Base-by-base conservation (phyloP, 2,329 filamentous ascomycete genomes). In the Zalaria sp. region DNA sequence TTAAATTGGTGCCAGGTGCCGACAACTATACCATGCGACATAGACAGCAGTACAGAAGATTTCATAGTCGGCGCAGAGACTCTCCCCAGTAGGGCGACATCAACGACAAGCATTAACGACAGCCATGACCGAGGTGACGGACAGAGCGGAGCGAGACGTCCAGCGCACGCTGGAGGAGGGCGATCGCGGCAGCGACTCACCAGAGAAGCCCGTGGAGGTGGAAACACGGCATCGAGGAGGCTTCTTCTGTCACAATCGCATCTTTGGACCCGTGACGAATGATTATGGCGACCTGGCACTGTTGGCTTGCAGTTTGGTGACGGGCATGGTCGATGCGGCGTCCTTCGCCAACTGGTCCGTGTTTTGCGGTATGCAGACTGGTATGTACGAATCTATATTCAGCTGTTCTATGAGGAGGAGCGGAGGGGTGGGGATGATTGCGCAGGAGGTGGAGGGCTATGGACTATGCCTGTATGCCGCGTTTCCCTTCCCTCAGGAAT, bases 321-420 rank as follows among this genome's bases (percentile, higher is more conserved):
- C 65, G 2, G 68, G 68, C 5, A 51, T 71, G 25, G 61, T 68
- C 35, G 68, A 72, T 49, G 65, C 61, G 35, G 64, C 61, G 32
- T 57, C 61, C 2, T 71, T 69, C 51, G 65, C 65, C 49, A 66
- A 67, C 40, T 71, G 63, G 59, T 60, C 56, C 25, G 66, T 65
- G 40, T 72, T 72, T 44, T 66, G 70, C 28, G 64, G 61, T 11
- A 72, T 72, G 69, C 69, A 72, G 50, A 72, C 69, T 25, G 67
- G 66, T 67, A 53, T 43, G 50, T 53, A 3, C 34, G 27, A 5
- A 25, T 25, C 32, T 31, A 25, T 32, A 27, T 37, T 18, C 28
- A 18, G 27, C 25, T 43, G 5, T 27, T 27, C 32, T 39, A 27
- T 32, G 29, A 7, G 29, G 29, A n/a, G 7, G 29, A 7, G n/a